Evolutionary conservation across 257 asterid genomes (phyloP), one percentile per base, ranked within the genome.

Genomic region (Asclepias syriaca): DNA sequence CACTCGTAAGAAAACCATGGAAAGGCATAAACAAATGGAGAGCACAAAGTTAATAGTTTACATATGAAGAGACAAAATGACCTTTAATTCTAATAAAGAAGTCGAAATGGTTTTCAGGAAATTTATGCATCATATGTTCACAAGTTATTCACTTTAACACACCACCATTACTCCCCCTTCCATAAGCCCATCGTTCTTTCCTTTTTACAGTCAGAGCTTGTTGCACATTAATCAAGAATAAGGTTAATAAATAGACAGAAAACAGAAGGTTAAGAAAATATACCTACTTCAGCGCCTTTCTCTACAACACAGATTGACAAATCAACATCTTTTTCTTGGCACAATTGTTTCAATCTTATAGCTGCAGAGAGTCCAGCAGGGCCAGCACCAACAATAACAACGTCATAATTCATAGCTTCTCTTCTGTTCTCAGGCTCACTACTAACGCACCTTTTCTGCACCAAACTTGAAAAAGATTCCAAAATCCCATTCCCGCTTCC

Each of bases 331-430:
- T 85, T 92, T 74, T 86, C 87, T 75, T 77, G 80, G 84, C 99
- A 89, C 68, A 95, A 72, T 46, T 95, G 99, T 83, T 95, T 95
- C 86, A 95, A 78, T 71, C 82, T 84, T 71, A 95, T 92, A 43
- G 99, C 99, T 11, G 99, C 97, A 3, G 99, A 95, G 61, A 95
- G 75, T 10, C 99, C 99, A 79, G 99, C 97, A 58, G 99, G 98
- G 2, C 99, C 99, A 8, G 96, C 99, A 72, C 99, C 99, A 77
- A 95, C 96, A 73, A 95, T 85, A 77, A 95, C 97, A 73, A 88
- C 97, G 75, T 95, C 99, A 78, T 95, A 95, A 18, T 88, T 81
- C 75, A 95, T 75, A 58, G 84, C 80, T 76, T 94, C 99, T 75
- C 98, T 82, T 76, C 77, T 43, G 81, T 72, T 46, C 71, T 58